phyloP scores from a whole-genome alignment of 345 rosid genomes.

The Eucalyptus victrix region DNA sequence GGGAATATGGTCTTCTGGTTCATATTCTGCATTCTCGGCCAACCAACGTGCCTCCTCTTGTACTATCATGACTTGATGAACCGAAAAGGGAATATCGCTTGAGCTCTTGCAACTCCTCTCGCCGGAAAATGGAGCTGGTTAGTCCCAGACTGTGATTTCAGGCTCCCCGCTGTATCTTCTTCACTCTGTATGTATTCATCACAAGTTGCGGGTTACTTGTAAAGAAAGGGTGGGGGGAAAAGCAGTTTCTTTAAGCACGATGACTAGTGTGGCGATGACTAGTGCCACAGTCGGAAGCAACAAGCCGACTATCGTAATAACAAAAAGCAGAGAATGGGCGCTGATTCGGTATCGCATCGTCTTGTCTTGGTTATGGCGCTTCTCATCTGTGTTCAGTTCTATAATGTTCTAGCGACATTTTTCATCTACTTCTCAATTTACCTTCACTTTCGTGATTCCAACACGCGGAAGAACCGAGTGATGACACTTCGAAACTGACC shows the following conservation, averaged over 20 bases:
- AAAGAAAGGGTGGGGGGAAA: not conserved
- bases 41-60: conserved; percentile 90
- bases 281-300: not conserved
- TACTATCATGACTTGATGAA: conserved; percentile 97
- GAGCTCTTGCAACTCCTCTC: not conserved
- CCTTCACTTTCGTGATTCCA: not conserved
- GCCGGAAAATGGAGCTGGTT: not conserved
- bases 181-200: not conserved
- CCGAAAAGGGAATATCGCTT: conserved; percentile 30
- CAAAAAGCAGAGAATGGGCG: not conserved
- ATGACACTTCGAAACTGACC: not conserved
- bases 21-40: conserved; percentile 88
- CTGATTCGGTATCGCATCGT: not conserved
- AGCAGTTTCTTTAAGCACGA: not conserved
- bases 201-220: not conserved
- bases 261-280: not conserved
- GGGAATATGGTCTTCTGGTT: conserved; percentile 98
- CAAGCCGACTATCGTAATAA: not conserved
- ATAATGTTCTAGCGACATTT: not conserved
- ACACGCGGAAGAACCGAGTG: not conserved
- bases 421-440: not conserved
- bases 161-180: not conserved
- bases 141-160: not conserved
- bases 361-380: not conserved
- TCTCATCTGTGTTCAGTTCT: not conserved